Evolutionary conservation across 176 grass and related monocot genomes (phyloP).

Genomic region (Lolium perenne): DNA sequence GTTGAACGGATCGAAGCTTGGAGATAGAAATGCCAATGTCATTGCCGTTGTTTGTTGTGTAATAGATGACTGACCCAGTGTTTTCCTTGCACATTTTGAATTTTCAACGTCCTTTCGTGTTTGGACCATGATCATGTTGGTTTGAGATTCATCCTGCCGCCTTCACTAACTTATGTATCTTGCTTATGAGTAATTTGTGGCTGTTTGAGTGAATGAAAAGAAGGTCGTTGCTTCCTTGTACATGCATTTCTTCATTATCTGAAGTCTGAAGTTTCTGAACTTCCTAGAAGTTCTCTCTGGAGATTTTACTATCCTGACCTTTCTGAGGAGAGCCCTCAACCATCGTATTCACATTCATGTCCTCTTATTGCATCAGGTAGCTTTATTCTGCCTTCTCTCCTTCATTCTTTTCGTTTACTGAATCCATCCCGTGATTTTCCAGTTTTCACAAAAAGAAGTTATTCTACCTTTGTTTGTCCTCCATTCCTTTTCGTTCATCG

Average conservation of each 20-base stretch:
- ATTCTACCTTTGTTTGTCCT: not conserved
- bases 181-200: slow-evolving; percentile 38
- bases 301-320: not conserved
- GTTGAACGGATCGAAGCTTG: slow-evolving; percentile 85
- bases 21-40: slow-evolving; percentile 61
- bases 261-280: slow-evolving; percentile 15
- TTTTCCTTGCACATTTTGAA: slow-evolving; percentile 49
- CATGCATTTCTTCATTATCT: not conserved
- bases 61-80: slow-evolving; percentile 58
- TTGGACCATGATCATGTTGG: slow-evolving; percentile 34
- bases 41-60: slow-evolving; percentile 21
- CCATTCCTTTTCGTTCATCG: not conserved
- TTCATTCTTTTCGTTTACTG: slow-evolving; percentile 30
- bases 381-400: slow-evolving; percentile 31
- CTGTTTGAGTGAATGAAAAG: slow-evolving; percentile 28
- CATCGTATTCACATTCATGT: slow-evolving; percentile 31
- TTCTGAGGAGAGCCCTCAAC: slow-evolving; percentile 30
- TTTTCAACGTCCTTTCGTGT: slow-evolving; percentile 25
- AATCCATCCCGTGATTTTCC: not conserved
- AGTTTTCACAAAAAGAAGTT: not conserved
- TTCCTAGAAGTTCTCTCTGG: not conserved
- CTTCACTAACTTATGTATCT: slow-evolving; percentile 38
- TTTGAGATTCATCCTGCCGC: slow-evolving; percentile 16
- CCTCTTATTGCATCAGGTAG: slow-evolving; percentile 14
- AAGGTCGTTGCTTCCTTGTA: slow-evolving; percentile 15